Conservation (phyloP, 2,329 filamentous ascomycete genomes). For the Leptographium lundbergii region DNA sequence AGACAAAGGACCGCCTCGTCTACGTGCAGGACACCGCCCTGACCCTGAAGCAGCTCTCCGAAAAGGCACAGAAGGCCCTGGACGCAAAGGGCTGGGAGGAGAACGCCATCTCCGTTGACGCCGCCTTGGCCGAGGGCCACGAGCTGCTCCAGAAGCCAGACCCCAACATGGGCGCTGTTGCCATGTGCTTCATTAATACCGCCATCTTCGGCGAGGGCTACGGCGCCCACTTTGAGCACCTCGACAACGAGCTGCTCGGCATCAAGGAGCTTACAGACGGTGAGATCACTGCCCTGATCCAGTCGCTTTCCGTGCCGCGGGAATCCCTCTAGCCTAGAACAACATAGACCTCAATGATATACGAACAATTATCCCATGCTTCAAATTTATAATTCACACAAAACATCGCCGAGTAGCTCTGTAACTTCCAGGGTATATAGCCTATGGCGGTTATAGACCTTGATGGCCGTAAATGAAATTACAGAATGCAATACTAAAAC, state of each 20-base stretch:
- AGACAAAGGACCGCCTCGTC: constrained; percentile 20
- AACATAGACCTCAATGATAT: not conserved
- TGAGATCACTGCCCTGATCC: constrained; percentile 23
- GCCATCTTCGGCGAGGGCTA: constrained; percentile 12
- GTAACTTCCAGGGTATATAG: not conserved
- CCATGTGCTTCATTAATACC: constrained; percentile 1
- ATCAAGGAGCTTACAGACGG: constrained; percentile 27
- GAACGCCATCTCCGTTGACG: not conserved
- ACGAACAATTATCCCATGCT: not conserved
- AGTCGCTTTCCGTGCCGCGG: not conserved
- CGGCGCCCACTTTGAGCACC: constrained; percentile 21
- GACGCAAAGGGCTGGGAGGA: constrained; percentile 1
- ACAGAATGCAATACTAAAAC: constrained; percentile 2
- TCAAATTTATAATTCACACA: too few species aligned
- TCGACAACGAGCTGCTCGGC: constrained; percentile 32
- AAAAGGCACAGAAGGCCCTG: constrained; percentile 11
- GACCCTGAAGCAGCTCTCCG: constrained; percentile 23
- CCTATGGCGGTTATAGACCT: not conserved
- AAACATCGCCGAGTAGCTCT: not conserved
- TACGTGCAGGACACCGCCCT: constrained; percentile 21
- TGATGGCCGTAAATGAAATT: not conserved
- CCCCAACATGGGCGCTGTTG: not conserved
- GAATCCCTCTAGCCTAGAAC: too few species aligned
- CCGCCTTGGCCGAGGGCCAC: not conserved
- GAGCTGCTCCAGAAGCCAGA: not conserved